These are phyloP conservation scores for Lepidium campestre DNA, from an alignment of 441 rosid species.

Conservation along the genomic window DNA sequence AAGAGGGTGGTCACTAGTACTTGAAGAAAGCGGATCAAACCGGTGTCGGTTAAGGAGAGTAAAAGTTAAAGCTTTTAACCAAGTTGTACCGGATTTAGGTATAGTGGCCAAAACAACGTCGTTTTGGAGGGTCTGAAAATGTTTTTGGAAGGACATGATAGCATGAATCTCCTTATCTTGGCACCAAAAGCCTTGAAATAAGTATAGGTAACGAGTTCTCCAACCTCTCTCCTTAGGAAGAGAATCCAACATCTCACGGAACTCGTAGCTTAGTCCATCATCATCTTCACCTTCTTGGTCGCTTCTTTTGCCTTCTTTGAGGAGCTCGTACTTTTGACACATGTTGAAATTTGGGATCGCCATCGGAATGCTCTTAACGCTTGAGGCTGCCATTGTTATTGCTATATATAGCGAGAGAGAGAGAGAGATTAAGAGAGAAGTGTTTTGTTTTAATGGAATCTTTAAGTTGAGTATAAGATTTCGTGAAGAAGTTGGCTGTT, in stretches of 20 bases:
- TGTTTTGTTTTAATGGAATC: not conserved
- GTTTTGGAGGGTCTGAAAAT: conserved; percentile 36
- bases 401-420: not conserved
- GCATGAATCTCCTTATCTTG: conserved; percentile 67
- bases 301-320: not conserved
- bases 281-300: conserved; percentile 18
- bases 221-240: conserved; percentile 68
- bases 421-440: too few relatives aligned
- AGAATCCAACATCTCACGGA: conserved; percentile 40
- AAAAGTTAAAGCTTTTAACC: conserved; percentile 68
- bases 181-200: conserved; percentile 77
- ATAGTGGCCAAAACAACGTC: conserved; percentile 58
- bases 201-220: conserved; percentile 51
- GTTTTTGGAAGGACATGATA: conserved; percentile 44
- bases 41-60: conserved; percentile 42
- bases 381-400: conserved; percentile 26
- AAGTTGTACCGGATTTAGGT: conserved; percentile 90
- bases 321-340: conserved; percentile 22
- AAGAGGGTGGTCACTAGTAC: conserved; percentile 47
- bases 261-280: conserved; percentile 39
- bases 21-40: conserved; percentile 12
- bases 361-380: conserved; percentile 19
- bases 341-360: conserved; percentile 10
- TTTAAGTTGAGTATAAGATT: not conserved
- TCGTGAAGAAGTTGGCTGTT: conserved; percentile 20